These are phyloP conservation scores for Teratosphaeria epicoccoides DNA, from an alignment of 2,329 filamentous ascomycete species.

Conservation along the genomic window DNA sequence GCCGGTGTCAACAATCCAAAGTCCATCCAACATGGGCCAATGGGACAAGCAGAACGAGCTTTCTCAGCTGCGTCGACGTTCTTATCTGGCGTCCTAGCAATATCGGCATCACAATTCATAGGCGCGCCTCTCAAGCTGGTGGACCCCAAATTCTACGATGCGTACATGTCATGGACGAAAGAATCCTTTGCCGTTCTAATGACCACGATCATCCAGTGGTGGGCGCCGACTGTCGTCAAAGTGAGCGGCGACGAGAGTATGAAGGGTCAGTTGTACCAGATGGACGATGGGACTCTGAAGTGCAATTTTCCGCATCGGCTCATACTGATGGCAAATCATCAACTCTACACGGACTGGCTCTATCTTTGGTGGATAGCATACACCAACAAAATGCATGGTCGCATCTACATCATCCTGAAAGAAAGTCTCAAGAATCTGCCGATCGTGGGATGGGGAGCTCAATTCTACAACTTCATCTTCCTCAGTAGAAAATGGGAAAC, in stretches of 20 bases:
- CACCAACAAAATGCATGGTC: constrained; percentile 70
- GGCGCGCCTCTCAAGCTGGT: constrained; percentile 66
- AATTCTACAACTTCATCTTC: constrained; percentile 85
- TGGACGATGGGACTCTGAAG: constrained; percentile 60
- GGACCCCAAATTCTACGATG: constrained; percentile 68
- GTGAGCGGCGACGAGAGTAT: constrained; percentile 78
- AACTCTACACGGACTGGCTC: constrained; percentile 79
- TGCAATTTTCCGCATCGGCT: constrained; percentile 73
- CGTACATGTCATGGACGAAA: constrained; percentile 81
- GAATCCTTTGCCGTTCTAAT: constrained; percentile 69
- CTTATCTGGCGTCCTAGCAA: constrained; percentile 40
- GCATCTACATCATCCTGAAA: constrained; percentile 83
- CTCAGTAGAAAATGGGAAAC: constrained; percentile 80
- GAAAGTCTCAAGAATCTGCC: constrained; percentile 76
- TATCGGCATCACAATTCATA: constrained; percentile 60
- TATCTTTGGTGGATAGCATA: constrained; percentile 95
- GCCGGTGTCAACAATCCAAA: constrained; percentile 31
- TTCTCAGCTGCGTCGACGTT: constrained; percentile 42
- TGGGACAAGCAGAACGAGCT: constrained; percentile 40
- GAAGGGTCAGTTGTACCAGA: constrained; percentile 59
- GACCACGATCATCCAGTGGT: constrained; percentile 74
- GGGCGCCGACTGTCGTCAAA: constrained; percentile 71
- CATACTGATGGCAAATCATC: constrained; percentile 75
- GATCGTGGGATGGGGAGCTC: constrained; percentile 68
- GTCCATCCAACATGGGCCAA: constrained; percentile 33